Evolutionary conservation across 305 asterid species (phyloP).

Genomic region (Solanum hybrid): DNA sequence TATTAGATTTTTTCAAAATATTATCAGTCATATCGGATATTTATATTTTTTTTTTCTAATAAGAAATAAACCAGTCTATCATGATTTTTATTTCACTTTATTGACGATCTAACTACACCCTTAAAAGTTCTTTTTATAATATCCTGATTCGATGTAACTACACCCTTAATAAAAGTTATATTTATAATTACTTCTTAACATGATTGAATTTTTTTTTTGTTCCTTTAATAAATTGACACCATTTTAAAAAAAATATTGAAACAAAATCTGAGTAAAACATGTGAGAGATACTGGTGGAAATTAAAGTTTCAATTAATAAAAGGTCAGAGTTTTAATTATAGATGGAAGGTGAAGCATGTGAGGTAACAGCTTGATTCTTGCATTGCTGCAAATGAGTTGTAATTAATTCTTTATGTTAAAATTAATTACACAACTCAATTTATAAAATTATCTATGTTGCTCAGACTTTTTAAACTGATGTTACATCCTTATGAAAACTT

Average conservation of each 20-base stretch:
- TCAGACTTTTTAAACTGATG: neutral
- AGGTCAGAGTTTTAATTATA: neutral
- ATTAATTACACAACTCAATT: neutral
- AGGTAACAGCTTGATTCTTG: constrained; percentile 12
- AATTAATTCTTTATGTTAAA: neutral
- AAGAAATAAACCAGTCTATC: no score
- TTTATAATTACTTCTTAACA: neutral
- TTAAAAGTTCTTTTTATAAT: neutral
- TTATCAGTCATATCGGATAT: neutral
- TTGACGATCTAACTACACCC: neutral
- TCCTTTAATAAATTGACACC: neutral
- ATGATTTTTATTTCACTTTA: no score
- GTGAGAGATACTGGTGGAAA: neutral
- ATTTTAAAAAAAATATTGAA: no score
- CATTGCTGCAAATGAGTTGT: neutral
- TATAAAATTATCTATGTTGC: neutral
- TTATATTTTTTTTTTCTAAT: no score
- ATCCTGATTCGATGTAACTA: no score
- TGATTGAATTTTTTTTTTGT: neutral
- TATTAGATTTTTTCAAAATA: no score
- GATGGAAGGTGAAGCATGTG: constrained; percentile 10
- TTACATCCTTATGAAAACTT: neutral
- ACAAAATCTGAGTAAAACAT: neutral
- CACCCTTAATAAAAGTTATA: neutral
- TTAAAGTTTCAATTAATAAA: neutral